These are phyloP conservation scores for Cochlearia excelsa DNA, from an alignment of 345 rosid species.

Conservation along the genomic window DNA sequence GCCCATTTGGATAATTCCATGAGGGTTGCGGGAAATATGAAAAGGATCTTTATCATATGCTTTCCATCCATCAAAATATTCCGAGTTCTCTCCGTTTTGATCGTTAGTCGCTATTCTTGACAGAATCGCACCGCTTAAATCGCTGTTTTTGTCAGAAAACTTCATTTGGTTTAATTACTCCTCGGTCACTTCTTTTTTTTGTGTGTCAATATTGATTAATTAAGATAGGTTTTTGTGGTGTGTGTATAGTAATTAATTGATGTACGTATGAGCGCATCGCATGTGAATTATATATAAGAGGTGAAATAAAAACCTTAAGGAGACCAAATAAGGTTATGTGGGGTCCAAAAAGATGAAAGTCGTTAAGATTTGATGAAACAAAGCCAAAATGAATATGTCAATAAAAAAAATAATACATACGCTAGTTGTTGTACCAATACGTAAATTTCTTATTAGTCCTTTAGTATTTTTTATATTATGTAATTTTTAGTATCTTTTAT, in stretches of 20 bases:
- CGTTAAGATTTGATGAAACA: conserved; percentile 26
- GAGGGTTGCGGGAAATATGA: conserved; percentile 50
- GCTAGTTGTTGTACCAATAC: neutral
- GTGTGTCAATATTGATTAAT: neutral
- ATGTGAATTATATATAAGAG: conserved; percentile 24
- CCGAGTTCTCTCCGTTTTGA: conserved; percentile 69
- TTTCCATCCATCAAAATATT: conserved; percentile 87
- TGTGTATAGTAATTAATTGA: neutral
- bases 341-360: conserved; percentile 6
- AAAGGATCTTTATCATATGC: conserved; percentile 68
- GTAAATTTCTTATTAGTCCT: no score
- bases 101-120: conserved; percentile 59
- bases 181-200: neutral
- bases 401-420: conserved; percentile 6
- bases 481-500: no score
- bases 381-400: conserved; percentile 8
- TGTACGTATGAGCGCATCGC: neutral
- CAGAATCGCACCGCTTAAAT: conserved; percentile 37
- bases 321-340: conserved; percentile 28
- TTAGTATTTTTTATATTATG: neutral
- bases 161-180: conserved; percentile 16
- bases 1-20: conserved; percentile 87
- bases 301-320: conserved; percentile 7
- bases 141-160: neutral
- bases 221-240: neutral